Base-by-base conservation (phyloP, 75 land plant genomes). In the Cryptomeria japonica region DNA sequence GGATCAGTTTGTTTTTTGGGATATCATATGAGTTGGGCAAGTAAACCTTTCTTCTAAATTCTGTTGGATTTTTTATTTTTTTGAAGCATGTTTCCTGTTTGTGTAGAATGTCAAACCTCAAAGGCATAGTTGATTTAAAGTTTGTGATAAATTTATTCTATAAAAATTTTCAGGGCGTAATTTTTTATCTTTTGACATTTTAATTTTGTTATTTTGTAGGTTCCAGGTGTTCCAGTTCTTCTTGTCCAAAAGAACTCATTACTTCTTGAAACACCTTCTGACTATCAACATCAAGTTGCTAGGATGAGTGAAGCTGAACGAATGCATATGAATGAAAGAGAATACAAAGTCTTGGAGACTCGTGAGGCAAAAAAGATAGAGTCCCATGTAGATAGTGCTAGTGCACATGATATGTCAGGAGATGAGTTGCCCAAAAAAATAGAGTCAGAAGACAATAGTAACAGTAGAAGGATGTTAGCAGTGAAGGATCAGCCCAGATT, bases 171-270 rank as follows among this genome's bases (percentile, higher is more conserved):
- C 5, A 39, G 38, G 42, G 38, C 80, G 38, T 78, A 37, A 16
- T 41, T 39, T 3, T 38, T 79, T 79, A 41, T 18, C 42, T 79
- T 36, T 87, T 87, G 51, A 80, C 16, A 31, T 51, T 44, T n/a
- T 14, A 25, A 34, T 84, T 42, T 64, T 58, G 55, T 56, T 36
- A 84, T 55, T 58, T 41, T 58, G 41, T 89, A 96, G 97, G 88
- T 95, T 84, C 97, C 94, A 58, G 96, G 96, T 75, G 96, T 99
- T 82, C 97, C 97, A 64, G 22, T 94, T 10, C 91, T 98, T 51
- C 96, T 90, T 91, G 96, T 91, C 68, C 88, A 92, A 68, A 90
- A 93, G 68, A 97, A 95, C 36, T 91, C 92, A 15, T 88, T 98
- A 85, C 88, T 94, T 82, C 80, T 98, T 86, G 99, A 97, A 82